These are phyloP conservation scores for Przewalskia tangutica DNA, from an alignment of 257 asterid species.

Conservation along the genomic window DNA sequence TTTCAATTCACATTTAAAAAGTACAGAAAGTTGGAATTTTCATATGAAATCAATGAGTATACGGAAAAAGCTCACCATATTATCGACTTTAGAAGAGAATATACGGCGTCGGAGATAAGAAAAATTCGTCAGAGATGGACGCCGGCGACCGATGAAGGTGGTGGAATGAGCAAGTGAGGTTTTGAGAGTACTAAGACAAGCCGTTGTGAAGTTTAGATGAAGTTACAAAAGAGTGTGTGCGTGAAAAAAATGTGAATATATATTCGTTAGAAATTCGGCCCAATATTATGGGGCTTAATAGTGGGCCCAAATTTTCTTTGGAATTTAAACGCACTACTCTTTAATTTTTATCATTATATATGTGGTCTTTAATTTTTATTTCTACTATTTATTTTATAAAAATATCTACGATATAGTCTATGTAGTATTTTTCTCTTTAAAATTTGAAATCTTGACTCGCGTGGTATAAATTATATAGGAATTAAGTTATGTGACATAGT, in stretches of 20 bases:
- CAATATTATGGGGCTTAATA: background rate
- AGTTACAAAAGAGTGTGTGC: background rate
- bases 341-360: no score
- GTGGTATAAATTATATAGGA: no score
- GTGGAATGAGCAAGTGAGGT: background rate
- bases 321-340: no score
- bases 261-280: background rate
- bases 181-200: no score
- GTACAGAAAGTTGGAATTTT: background rate
- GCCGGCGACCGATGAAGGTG: background rate
- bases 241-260: background rate
- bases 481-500: no score
- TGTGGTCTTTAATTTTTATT: no score
- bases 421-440: no score
- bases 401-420: no score
- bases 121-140: background rate
- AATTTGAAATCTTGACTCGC: no score
- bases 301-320: no score
- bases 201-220: background rate
- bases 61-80: background rate
- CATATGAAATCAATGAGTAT: background rate
- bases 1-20: background rate
- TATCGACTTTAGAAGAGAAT: background rate
- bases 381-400: no score
- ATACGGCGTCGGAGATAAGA: background rate